These are phyloP conservation scores for Geranium rotundifolium DNA, from an alignment of 345 rosid species.

Conservation along the genomic window DNA sequence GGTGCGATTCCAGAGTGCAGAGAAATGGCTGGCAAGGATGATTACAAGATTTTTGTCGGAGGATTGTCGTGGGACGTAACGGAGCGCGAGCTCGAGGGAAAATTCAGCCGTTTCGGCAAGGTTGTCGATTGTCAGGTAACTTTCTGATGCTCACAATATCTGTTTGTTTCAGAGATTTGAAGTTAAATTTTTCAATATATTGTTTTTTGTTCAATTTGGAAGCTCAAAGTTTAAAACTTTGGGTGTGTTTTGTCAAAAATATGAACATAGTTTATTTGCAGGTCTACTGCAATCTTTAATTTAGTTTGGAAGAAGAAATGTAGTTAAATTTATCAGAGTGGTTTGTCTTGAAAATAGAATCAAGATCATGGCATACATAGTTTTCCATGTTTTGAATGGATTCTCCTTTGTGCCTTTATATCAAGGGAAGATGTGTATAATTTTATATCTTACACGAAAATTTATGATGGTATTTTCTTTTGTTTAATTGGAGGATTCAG, in stretches of 20 bases:
- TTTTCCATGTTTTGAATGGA: too few relatives aligned
- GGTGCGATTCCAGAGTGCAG: constrained; percentile 6
- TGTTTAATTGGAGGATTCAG: too few relatives aligned
- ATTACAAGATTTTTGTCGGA: constrained; percentile 75
- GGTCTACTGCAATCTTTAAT: too few relatives aligned
- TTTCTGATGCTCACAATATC: not conserved
- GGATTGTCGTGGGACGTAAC: constrained; percentile 79
- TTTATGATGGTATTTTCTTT: not conserved
- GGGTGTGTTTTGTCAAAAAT: not conserved
- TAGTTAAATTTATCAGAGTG: too few relatives aligned
- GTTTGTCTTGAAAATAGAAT: not conserved
- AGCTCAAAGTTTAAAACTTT: not conserved
- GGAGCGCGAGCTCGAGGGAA: constrained; percentile 75
- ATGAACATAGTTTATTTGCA: not conserved
- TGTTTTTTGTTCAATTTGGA: not conserved
- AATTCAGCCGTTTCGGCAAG: constrained; percentile 79
- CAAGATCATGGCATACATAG: not conserved
- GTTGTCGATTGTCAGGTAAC: constrained; percentile 75
- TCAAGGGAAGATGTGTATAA: not conserved
- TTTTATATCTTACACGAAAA: too few relatives aligned
- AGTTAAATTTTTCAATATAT: not conserved
- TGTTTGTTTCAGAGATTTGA: not conserved
- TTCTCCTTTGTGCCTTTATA: not conserved
- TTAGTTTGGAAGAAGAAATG: too few relatives aligned
- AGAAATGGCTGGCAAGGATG: constrained; percentile 72